These are phyloP conservation scores for Suillus plorans DNA, from an alignment of 768 basidiomycete species.

Conservation along the genomic window DNA sequence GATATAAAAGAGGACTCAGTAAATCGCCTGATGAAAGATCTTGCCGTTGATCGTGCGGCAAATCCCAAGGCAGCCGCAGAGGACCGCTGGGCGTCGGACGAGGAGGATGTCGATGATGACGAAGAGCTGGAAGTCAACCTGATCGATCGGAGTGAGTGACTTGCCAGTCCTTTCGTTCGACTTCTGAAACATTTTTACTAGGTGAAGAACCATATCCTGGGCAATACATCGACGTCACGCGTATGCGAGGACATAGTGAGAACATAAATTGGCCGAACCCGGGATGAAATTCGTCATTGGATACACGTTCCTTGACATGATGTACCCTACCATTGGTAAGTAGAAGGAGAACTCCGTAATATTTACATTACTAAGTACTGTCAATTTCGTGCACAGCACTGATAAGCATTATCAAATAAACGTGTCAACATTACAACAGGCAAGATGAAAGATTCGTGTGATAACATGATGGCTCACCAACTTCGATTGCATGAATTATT, in stretches of 20 bases:
- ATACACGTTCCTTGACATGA: not conserved
- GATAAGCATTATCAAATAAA: slow-evolving; percentile 3
- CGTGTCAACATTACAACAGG: not conserved
- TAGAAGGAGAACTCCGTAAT: not conserved
- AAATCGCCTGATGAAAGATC: slow-evolving; percentile 75
- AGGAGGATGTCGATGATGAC: slow-evolving; percentile 54
- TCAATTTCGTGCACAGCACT: slow-evolving; percentile 8
- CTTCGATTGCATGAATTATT: not conserved
- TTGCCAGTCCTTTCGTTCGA: slow-evolving; percentile 7
- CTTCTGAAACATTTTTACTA: slow-evolving; percentile 28
- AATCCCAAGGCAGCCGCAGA: slow-evolving; percentile 56
- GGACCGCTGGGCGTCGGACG: slow-evolving; percentile 65
- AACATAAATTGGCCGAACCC: slow-evolving; percentile 74
- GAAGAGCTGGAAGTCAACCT: slow-evolving; percentile 54
- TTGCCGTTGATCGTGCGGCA: slow-evolving; percentile 66
- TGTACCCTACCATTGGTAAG: not conserved
- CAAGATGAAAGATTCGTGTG: not conserved
- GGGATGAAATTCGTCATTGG: slow-evolving; percentile 32
- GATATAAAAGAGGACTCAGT: slow-evolving; percentile 75
- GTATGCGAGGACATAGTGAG: slow-evolving; percentile 54
- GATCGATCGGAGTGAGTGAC: slow-evolving; percentile 66
- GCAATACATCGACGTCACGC: slow-evolving; percentile 74
- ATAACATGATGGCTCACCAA: not conserved
- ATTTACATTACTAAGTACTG: not conserved
- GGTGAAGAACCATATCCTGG: slow-evolving; percentile 72